These are phyloP conservation scores for Zygosaccharomyces bisporus DNA, from an alignment of 805 yeast genomes.

Conservation along the genomic window DNA sequence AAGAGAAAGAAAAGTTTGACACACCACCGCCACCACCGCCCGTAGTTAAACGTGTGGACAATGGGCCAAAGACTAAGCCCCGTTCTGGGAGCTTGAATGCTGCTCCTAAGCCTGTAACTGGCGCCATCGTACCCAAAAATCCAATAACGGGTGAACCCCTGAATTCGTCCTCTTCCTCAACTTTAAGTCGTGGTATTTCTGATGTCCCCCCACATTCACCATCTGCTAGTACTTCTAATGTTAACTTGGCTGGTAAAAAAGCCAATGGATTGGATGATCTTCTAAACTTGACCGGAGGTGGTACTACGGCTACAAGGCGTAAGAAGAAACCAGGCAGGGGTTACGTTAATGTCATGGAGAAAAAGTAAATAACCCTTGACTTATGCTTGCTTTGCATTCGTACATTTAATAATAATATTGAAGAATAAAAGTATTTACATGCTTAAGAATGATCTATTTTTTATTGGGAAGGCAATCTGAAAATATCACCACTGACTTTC, in stretches of 20 bases:
- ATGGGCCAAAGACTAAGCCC: conserved; percentile 36
- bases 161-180: conserved; percentile 7
- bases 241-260: conserved; percentile 32
- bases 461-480: conserved; percentile 23
- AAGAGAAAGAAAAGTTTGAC: conserved; percentile 52
- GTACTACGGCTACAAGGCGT: conserved; percentile 35
- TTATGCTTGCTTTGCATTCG: neutral
- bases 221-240: conserved; percentile 13
- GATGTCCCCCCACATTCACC: conserved; percentile 20
- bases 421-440: conserved; percentile 5
- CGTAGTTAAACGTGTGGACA: conserved; percentile 38
- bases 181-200: neutral
- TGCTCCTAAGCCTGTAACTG: conserved; percentile 21
- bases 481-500: conserved; percentile 34
- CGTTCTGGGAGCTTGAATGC: conserved; percentile 30
- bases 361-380: conserved; percentile 16
- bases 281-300: conserved; percentile 37
- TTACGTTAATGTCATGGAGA: conserved; percentile 67
- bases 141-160: conserved; percentile 36
- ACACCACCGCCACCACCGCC: conserved; percentile 68
- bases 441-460: neutral
- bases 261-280: conserved; percentile 48
- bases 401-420: neutral
- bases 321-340: conserved; percentile 50
- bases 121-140: conserved; percentile 35